phyloP scores from a whole-genome alignment of 2,329 filamentous ascomycete genomes.

The Fusarium sp. region DNA sequence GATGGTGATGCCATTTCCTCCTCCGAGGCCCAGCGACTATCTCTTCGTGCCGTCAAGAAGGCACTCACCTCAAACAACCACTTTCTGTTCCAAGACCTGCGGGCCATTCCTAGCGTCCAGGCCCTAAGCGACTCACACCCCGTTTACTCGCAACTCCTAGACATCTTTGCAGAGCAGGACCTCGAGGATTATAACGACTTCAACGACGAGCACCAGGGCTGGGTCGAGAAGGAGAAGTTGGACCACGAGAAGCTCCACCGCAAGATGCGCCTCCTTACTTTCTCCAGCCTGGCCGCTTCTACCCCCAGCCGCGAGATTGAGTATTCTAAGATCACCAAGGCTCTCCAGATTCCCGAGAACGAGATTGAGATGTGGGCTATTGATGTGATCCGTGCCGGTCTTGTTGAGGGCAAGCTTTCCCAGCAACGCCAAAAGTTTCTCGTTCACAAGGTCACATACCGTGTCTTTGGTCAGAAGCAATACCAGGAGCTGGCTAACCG shows the following conservation, averaged over 20 bases:
- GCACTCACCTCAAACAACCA: conserved; percentile 65
- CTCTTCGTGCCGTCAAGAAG: conserved; percentile 67
- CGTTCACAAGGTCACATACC: conserved; percentile 95
- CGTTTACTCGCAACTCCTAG: conserved; percentile 89
- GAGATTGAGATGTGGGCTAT: conserved; percentile 99
- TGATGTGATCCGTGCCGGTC: conserved; percentile 93
- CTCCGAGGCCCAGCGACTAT: conserved; percentile 70
- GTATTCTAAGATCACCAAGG: conserved; percentile 85
- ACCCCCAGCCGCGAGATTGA: conserved; percentile 88
- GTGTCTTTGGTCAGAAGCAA: conserved; percentile 97
- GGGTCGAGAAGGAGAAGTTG: conserved; percentile 80
- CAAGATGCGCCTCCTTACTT: conserved; percentile 96
- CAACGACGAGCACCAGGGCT: conserved; percentile 88
- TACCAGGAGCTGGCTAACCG: conserved; percentile 94
- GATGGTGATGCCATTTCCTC: conserved; percentile 68
- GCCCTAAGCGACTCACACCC: conserved; percentile 87
- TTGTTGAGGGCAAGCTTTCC: conserved; percentile 96
- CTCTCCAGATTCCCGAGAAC: conserved; percentile 82
- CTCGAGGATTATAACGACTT: conserved; percentile 97
- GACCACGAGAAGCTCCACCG: conserved; percentile 82
- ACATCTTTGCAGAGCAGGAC: conserved; percentile 94
- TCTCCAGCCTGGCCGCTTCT: conserved; percentile 88
- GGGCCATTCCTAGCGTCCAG: conserved; percentile 85
- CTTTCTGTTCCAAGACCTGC: conserved; percentile 84
- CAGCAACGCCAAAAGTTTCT: conserved; percentile 94